Percentiles rank a stretch among this genome's conserved stretches.
Conservation (phyloP, 495 filamentous ascomycete genomes). For the Emericellopsis terricola region DNA sequence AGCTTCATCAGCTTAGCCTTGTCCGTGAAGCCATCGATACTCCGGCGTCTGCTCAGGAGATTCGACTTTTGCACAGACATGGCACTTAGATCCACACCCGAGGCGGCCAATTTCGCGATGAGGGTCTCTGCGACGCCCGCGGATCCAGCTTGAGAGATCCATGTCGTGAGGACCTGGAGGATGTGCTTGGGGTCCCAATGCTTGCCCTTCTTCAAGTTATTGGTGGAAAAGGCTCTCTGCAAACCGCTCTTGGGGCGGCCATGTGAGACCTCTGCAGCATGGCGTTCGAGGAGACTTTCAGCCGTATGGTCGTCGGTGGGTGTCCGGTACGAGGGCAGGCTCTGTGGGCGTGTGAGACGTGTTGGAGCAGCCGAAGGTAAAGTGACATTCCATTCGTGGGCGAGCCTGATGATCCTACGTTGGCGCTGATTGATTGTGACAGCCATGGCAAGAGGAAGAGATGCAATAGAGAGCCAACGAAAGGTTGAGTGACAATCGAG, state of each 20-base stretch:
- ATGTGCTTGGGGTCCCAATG: constrained; percentile 27
- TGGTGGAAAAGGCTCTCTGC: constrained; percentile 24
- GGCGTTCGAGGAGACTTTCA: constrained; percentile 26
- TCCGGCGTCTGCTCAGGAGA: constrained; percentile 21
- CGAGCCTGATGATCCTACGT: constrained; percentile 2
- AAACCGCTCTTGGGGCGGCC: constrained; percentile 15
- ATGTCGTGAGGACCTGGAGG: constrained; percentile 22
- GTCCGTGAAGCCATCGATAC: constrained; percentile 21
- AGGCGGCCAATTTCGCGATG: constrained; percentile 20
- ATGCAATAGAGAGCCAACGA: too few species aligned
- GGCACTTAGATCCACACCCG: constrained; percentile 24
- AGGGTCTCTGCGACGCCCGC: constrained; percentile 28
- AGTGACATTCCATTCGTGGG: constrained; percentile 1
- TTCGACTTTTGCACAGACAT: constrained; percentile 10
- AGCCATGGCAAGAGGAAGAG: too few species aligned
- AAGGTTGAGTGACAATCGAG: too few species aligned
- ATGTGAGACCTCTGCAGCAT: constrained; percentile 12
- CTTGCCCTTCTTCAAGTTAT: constrained; percentile 20
- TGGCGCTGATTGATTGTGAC: constrained; percentile 2
- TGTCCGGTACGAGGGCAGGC: constrained; percentile 9
- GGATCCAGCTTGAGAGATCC: constrained; percentile 20
- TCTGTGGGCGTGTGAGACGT: neutral
- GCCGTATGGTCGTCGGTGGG: constrained; percentile 21
- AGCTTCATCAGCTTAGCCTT: constrained; percentile 23
- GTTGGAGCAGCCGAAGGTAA: neutral